Evolutionary conservation across 2,329 filamentous ascomycete genomes (phyloP), one percentile per base, ranked within the genome.

Genomic region (Fusarium napiforme): DNA sequence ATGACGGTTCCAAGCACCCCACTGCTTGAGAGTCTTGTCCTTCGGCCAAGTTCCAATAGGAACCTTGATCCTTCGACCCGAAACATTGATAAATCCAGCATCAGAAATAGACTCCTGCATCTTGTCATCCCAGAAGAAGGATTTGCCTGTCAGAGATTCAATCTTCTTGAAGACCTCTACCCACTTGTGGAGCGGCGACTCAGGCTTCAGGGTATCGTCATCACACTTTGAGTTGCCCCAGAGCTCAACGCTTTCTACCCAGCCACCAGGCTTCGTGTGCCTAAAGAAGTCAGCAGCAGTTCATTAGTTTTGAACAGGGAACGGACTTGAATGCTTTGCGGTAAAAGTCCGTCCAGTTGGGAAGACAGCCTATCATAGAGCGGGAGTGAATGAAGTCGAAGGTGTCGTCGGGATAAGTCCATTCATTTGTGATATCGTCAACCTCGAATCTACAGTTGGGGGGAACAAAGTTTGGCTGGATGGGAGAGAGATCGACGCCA

Each of bases 381-480:
- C 87, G 86, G 4, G 87, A 84, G 77, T 91, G 90, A 47, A 92
- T 85, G 71, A 86, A 89, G 79, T 92, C 89, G 71, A 90, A 90
- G 7, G 47, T 61, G 58, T 86, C 74, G 0, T 82, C 75, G 0
- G 85, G 82, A 40, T 82, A 89, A 78, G 82, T 88, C 83, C 83
- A 86, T 9, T 82, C 78, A 23, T 80, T 84, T 70, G 88, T 88
- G 39, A 89, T 86, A 71, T 93, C 90, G 78, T 92, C 90, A 43
- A 92, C 86, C 61, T 91, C 85, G 64, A 92, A 93, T 67, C 87
- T 86, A 60, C 91, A 89, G 74, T 92, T 93, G 21, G 85, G 84
- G 1, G 90, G 89, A 1, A 91, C 85, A 79, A 83, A 88, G 21
- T 82, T 82, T 5, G 88, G 88, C 67, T 91, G 89, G 19, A 89